phyloP scores from a whole-genome alignment of 2,329 filamentous ascomycete species.

The Pseudocercospora fijiensis region DNA sequence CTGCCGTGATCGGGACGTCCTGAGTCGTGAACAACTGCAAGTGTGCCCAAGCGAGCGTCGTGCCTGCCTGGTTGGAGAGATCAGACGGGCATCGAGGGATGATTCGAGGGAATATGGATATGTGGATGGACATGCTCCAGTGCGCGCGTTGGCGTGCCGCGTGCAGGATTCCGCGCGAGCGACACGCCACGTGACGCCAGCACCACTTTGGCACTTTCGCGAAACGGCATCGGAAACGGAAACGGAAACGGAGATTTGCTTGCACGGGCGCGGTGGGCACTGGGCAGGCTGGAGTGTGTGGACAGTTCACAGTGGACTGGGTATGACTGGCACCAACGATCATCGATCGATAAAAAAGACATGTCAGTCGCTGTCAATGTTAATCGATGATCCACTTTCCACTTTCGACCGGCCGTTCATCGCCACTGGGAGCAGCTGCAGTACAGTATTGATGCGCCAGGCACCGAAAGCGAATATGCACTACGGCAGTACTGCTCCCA shows the following conservation, averaged over 20 bases:
- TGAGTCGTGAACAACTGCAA: not conserved
- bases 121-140: too few species aligned
- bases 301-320: too few species aligned
- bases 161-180: not conserved
- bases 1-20: not conserved
- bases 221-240: too few species aligned
- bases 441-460: not conserved
- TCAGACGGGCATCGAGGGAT: not conserved
- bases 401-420: not conserved
- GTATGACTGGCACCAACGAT: not conserved
- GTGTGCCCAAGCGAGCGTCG: not conserved
- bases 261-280: not conserved
- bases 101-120: not conserved
- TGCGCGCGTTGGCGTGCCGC: not conserved
- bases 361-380: conserved; percentile 3
- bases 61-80: not conserved
- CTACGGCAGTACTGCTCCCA: too few species aligned
- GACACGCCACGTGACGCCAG: too few species aligned
- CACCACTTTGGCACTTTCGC: too few species aligned
- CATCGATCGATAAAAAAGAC: too few species aligned
- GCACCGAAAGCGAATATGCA: not conserved
- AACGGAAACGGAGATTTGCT: not conserved
- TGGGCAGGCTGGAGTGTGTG: not conserved
- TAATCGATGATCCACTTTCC: too few species aligned
- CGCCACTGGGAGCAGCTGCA: not conserved